Conservation (phyloP, 495 filamentous ascomycete genomes). For the Hypomontagnella monticulosa region DNA sequence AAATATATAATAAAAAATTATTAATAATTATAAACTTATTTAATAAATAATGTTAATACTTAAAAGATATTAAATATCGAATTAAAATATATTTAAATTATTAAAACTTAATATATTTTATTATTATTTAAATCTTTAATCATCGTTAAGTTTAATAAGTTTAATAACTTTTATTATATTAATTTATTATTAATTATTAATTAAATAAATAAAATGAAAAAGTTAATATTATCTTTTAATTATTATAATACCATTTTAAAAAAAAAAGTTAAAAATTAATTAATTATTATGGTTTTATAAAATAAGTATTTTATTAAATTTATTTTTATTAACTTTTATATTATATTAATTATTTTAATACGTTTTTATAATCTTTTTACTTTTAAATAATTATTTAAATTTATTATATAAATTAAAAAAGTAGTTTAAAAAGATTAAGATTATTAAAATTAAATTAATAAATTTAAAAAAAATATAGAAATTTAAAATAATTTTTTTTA, state of each 20-base stretch:
- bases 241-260: background rate
- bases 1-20: background rate
- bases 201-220: background rate
- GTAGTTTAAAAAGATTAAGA: no score
- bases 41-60: no score
- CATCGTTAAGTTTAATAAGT: background rate
- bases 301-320: background rate
- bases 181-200: background rate
- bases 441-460: no score
- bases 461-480: no score
- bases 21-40: background rate
- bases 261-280: background rate
- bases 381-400: background rate
- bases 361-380: background rate
- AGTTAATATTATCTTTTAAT: background rate
- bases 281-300: background rate
- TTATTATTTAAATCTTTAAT: background rate
- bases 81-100: conserved; percentile 1
- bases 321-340: background rate
- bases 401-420: background rate
- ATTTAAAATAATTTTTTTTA: background rate
- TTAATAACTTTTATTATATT: background rate
- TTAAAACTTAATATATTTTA: background rate
- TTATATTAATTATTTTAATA: background rate
- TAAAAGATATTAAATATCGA: background rate